Base-by-base conservation (phyloP, 768 basidiomycete species). In the Leccinum disarticulatum region DNA sequence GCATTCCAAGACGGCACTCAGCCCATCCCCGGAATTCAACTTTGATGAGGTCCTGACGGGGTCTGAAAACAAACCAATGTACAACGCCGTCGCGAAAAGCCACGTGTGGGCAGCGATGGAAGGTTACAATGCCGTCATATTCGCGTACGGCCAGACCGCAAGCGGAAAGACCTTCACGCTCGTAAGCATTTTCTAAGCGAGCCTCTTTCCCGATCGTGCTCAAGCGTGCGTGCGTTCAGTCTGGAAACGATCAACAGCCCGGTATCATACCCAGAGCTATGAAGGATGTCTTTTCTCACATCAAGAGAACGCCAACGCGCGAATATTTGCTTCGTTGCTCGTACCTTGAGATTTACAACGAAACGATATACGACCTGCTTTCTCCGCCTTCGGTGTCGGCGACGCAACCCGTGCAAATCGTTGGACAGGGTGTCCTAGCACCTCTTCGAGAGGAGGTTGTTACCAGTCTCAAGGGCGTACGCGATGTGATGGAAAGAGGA, bases 281-380 rank as follows among this genome's bases (percentile, higher is more conserved):
- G 84, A 86, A 87, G 57, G 95, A 98, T 61, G 87, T 99, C 1
- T 98, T 98, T 73, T 80, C 82, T 0, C 87, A 83, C 70, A 96
- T 96, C 72, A 84, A 84, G 43, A 80, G 80, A 52, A 92, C 91
- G 1, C 83, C 91, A 0, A 78, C 83, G 31, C 83, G 95, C 43
- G 93, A 96, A 69, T 98, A 94, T 74, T 84, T 98, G n/a, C 82
- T 99, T 8, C 87, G 95, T 17, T 96, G 95, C 70, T 93, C 92
- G 7, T 98, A 98, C 71, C 86, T 99, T 54, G 97, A 98, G 70
- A 95, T 99, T 51, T 99, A 98, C 79, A 99, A 98, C 74, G 93
- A 96, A 70, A 81, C 83, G 1, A 88, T 95, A 52, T 83, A 91
- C 64, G 93, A 96, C 66, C 77, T 99, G 1, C 85, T 99, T 11